Evolutionary conservation across 192 early-diverging fungal genomes (phyloP).

Genomic region (Rhizophlyctis rosea): DNA sequence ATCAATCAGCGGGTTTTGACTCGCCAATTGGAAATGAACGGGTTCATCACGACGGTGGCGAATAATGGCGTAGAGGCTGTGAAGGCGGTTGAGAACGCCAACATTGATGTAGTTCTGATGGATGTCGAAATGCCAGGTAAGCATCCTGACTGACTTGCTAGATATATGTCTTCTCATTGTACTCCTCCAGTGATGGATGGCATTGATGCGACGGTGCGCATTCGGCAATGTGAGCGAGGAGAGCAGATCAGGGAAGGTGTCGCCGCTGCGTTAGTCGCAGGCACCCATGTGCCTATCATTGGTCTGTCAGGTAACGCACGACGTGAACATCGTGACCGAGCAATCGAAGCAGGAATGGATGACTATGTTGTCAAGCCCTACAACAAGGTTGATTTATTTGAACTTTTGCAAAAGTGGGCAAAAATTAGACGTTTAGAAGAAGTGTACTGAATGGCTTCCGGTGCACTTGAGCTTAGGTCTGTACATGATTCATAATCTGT

Average conservation of each 20-base stretch:
- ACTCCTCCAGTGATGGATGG: slow-evolving; percentile 47
- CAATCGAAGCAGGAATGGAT: no score
- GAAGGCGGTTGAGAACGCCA: neutral
- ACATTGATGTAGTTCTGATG: neutral
- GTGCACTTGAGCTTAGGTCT: no score
- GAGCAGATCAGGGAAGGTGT: neutral
- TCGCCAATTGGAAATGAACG: neutral
- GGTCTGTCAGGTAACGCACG: slow-evolving; percentile 51
- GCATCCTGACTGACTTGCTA: no score
- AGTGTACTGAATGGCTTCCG: no score
- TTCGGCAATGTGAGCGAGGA: slow-evolving; percentile 12
- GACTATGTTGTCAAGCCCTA: no score
- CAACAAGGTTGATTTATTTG: slow-evolving; percentile 11
- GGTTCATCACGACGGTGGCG: neutral
- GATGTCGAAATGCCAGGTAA: neutral
- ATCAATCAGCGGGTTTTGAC: neutral
- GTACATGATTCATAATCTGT: no score
- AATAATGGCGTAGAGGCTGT: neutral
- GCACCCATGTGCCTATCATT: slow-evolving; percentile 50
- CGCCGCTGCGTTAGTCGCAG: neutral
- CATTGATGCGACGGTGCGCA: slow-evolving; percentile 4
- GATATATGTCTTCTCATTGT: no score
- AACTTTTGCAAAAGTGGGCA: no score
- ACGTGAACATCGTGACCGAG: slow-evolving; percentile 36
- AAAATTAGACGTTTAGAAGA: no score